Percentiles rank a stretch among this genome's conserved stretches.
Evolutionary conservation across 1,139 yeast species (phyloP).

Genomic region (Blastobotrys buckinghamii): DNA sequence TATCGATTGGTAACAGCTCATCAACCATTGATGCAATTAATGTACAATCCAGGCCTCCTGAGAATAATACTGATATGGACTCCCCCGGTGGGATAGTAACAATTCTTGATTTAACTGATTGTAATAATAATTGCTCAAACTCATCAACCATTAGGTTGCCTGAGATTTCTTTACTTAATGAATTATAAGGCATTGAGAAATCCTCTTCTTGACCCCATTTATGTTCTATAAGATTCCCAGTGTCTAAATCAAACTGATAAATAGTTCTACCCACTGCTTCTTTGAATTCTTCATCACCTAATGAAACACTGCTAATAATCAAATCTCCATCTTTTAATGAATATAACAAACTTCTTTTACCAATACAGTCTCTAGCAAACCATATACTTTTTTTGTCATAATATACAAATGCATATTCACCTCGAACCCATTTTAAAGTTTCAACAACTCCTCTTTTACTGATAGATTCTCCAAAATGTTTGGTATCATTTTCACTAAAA

Average conservation of each 20-base stretch:
- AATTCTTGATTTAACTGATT: constrained; percentile 48
- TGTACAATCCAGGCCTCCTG: constrained; percentile 95
- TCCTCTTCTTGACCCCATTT: constrained; percentile 12
- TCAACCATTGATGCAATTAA: constrained; percentile 48
- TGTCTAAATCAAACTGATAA: constrained; percentile 20
- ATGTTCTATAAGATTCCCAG: constrained; percentile 5
- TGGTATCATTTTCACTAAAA: constrained; percentile 48
- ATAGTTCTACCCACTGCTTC: constrained; percentile 32
- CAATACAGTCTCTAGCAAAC: constrained; percentile 82
- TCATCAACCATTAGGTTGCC: constrained; percentile 10
- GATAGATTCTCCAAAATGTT: constrained; percentile 35
- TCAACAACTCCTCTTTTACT: constrained; percentile 25
- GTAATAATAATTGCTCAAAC: constrained; percentile 18
- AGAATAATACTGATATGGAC: constrained; percentile 61
- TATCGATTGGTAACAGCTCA: constrained; percentile 33
- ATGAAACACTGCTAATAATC: constrained; percentile 28
- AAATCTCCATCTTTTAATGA: constrained; percentile 30
- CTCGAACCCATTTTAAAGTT: constrained; percentile 44
- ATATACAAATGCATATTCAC: constrained; percentile 74
- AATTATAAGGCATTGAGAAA: constrained; percentile 15
- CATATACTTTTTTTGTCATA: constrained; percentile 41
- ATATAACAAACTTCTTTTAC: constrained; percentile 68
- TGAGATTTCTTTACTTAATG: not conserved
- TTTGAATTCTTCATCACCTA: constrained; percentile 14
- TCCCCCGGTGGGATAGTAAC: constrained; percentile 39